Conservation (phyloP, 495 filamentous ascomycete genomes). For the Tuber magnatum region DNA sequence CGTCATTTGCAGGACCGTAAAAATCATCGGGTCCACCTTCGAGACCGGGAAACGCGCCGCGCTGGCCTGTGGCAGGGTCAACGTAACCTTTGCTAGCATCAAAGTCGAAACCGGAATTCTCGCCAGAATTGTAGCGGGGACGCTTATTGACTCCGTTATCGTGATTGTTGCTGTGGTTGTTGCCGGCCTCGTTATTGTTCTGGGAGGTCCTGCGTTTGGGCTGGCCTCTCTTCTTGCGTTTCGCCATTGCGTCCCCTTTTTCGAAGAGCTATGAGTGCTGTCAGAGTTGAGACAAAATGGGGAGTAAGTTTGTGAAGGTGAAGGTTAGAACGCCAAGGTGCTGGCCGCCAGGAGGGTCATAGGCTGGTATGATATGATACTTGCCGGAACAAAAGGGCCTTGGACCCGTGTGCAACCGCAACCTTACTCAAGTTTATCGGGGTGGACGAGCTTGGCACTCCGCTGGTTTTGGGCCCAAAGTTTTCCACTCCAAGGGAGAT, state of each 20-base stretch:
- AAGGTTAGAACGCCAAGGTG: background rate
- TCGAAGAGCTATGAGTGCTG: background rate
- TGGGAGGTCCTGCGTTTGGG: background rate
- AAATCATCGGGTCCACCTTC: conserved; percentile 53
- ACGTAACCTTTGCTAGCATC: conserved; percentile 44
- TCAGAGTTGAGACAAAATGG: background rate
- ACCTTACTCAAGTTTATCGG: too few relatives aligned
- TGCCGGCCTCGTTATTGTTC: conserved; percentile 13
- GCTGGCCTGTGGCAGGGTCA: conserved; percentile 67
- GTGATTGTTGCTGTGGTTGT: conserved; percentile 7
- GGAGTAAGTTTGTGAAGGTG: background rate
- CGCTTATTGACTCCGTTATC: conserved; percentile 8
- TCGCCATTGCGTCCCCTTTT: background rate
- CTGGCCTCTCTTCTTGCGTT: background rate
- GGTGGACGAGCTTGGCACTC: too few relatives aligned
- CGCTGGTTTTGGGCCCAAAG: too few relatives aligned
- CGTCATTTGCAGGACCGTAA: conserved; percentile 55
- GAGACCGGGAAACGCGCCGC: conserved; percentile 68
- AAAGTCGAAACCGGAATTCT: conserved; percentile 6
- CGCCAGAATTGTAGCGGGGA: conserved; percentile 12
- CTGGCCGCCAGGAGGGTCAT: too few relatives aligned
- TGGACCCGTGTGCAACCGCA: too few relatives aligned
- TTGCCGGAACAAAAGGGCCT: too few relatives aligned
- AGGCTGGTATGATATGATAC: too few relatives aligned
- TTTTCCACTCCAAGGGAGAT: too few relatives aligned